phyloP scores from a whole-genome alignment of 352 stramenopile genomes.

The Phytophthora chlamydospora region DNA sequence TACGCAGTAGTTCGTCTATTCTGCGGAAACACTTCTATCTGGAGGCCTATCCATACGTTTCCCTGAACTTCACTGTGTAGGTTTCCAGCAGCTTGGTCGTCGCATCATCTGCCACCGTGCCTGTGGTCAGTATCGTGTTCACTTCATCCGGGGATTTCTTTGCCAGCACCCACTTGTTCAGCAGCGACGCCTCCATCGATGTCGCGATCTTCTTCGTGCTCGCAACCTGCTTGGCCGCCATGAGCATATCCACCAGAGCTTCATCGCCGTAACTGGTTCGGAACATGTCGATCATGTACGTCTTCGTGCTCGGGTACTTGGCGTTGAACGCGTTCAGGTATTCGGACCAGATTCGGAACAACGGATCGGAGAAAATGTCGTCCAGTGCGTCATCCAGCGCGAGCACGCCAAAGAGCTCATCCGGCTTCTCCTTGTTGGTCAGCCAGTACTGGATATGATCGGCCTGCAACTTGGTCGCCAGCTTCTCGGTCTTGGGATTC shows the following conservation, averaged over 20 bases:
- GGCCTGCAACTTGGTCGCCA: conserved; percentile 7
- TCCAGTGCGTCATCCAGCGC: conserved; percentile 2
- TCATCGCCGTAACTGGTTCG: neutral
- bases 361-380: conserved; percentile 2
- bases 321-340: conserved; percentile 6
- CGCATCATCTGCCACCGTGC: too few relatives aligned
- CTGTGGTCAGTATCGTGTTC: neutral
- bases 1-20: too few relatives aligned
- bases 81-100: too few relatives aligned
- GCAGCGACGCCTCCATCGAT: neutral
- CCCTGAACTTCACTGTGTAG: too few relatives aligned
- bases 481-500: conserved; percentile 1
- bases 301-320: conserved; percentile 1
- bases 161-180: conserved; percentile 6
- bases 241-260: neutral
- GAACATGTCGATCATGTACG: conserved; percentile 11
- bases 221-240: neutral
- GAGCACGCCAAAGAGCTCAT: neutral
- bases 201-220: conserved; percentile 4
- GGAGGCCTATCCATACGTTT: too few relatives aligned
- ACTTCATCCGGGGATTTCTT: conserved; percentile 2
- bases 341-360: neutral
- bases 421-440: neutral
- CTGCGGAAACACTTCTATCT: too few relatives aligned
- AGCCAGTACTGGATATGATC: neutral